Evolutionary conservation across 1,284 basidiomycete genomes (phyloP), one percentile per base, ranked within the genome.

Genomic region (Trichosporon sp.): DNA sequence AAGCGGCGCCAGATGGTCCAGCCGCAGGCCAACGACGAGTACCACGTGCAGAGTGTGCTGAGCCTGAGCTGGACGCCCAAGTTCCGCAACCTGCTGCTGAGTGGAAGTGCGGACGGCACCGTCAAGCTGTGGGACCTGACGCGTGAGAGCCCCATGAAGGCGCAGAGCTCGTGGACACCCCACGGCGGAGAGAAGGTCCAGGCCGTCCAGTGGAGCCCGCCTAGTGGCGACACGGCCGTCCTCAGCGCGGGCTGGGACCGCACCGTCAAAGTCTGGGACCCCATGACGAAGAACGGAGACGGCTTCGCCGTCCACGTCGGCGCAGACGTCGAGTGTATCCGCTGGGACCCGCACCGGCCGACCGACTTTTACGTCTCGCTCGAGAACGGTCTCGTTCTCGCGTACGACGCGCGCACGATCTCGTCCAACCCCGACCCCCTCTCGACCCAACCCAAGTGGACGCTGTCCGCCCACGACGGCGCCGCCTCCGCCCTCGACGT

Each of bases 61-160:
- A 85, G 86, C 0, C 86, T 99, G 40, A 90, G 90, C 58, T 99
- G 96, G 95, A 98, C 98, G 75, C 87, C 85, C 61, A 83, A 85
- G 8, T 93, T 93, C 74, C 85, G 94, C 46, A 94, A 97, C 76
- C 82, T 99, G 61, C 85, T 99, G 4, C 91, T 95, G 0, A 94
- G 91, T 57, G 91, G 92, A 2, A 92, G 90, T 49, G 95, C 96
- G 0, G 96, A 99, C 80, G 85, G 87, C 60, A 99, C 96, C 0
- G 91, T 99, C 67, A 99, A 99, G 81, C 82, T 99, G 21, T 99
- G 95, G 96, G 96, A 99, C 81, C 83, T 99, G 62, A 89, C 86
- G 46, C 85, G 91, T 31, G 86, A 88, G 65, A 70, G 87, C 83
- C 81, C 81, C 1, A 80, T 80, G 67, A 70, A 75, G 7, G 85